Base-by-base conservation (phyloP, 108 stramenopile genomes). In the Nitzschia sp. region DNA sequence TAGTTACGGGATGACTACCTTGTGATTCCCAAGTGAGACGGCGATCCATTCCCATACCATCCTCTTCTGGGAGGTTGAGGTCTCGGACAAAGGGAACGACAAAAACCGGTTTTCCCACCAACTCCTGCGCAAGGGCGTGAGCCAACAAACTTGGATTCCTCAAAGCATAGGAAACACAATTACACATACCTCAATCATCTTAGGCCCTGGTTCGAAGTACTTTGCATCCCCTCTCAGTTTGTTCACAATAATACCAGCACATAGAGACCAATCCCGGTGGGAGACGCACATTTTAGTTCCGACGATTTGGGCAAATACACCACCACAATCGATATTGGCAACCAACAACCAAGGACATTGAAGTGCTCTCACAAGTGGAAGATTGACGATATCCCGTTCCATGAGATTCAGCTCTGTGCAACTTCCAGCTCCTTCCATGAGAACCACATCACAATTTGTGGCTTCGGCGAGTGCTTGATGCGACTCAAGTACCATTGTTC, bases 251-350 rank as follows among this genome's bases (percentile, higher is more conserved):
- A 78, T 65, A 14, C 71, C 77, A 41, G 52, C 66, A 50, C 77
- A 78, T 12, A 71, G 44, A 12, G 44, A 67, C 77, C 77, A 78
- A 53, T 78, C 77, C 52, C 54, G 19, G 19, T 68, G 42, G n/a
- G 77, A 73, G 14, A 78, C 53, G 38, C 77, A 78, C 63, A 62
- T 62, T 53, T 73, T 78, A 1, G 77, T 78, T 3, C 77, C 77
- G 26, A 78, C 71, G 20, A 78, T 66, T 29, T 78, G 77, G 26
- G 77, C 77, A 69, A 73, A 78, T 11, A 78, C 77, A n/a, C 77
- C 77, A 7, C 77, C 77, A 38, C 53, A 55, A 43, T 78, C 78
- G 42, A 73, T 69, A 44, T 73, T 79, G 21, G 78, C 78, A 14
- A 79, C 78, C 24, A 79, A 61, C 14, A 79, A 25, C 78, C 78